Conservation (phyloP, 2,329 filamentous ascomycete species). For the Calonectria naviculata region DNA sequence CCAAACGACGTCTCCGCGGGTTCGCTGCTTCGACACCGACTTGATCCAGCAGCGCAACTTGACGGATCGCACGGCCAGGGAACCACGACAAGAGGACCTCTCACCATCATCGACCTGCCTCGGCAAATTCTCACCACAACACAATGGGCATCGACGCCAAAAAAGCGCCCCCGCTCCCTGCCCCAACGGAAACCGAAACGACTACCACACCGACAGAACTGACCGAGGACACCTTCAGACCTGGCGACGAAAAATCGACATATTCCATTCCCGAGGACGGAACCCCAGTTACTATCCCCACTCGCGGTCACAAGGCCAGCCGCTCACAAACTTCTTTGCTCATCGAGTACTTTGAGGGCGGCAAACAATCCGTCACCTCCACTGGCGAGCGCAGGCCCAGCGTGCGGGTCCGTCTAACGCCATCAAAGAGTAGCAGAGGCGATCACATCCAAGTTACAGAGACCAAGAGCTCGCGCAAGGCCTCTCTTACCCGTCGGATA, state of each 20-base stretch:
- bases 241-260: slow-evolving; percentile 76
- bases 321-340: slow-evolving; percentile 89
- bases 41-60: slow-evolving; percentile 2
- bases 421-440: slow-evolving; percentile 70
- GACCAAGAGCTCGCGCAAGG: slow-evolving; percentile 77
- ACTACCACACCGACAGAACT: slow-evolving; percentile 70
- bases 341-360: slow-evolving; percentile 94
- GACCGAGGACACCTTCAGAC: slow-evolving; percentile 72
- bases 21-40: slow-evolving; percentile 26
- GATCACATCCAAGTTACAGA: slow-evolving; percentile 89
- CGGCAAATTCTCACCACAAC: slow-evolving; percentile 39
- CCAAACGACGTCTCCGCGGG: slow-evolving; percentile 23
- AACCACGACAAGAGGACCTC: slow-evolving; percentile 26
- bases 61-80: slow-evolving; percentile 35
- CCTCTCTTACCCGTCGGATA: slow-evolving; percentile 66
- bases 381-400: slow-evolving; percentile 79
- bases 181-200: slow-evolving; percentile 81
- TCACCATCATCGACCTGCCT: slow-evolving; percentile 24
- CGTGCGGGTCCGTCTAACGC: slow-evolving; percentile 82
- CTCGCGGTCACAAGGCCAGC: slow-evolving; percentile 69
- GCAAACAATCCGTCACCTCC: slow-evolving; percentile 66
- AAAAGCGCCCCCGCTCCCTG: slow-evolving; percentile 76
- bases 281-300: slow-evolving; percentile 91
- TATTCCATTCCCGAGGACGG: slow-evolving; percentile 89
- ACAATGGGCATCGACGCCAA: slow-evolving; percentile 68